phyloP scores from a whole-genome alignment of 2,329 filamentous ascomycete genomes.

The Xylogone sp. region DNA sequence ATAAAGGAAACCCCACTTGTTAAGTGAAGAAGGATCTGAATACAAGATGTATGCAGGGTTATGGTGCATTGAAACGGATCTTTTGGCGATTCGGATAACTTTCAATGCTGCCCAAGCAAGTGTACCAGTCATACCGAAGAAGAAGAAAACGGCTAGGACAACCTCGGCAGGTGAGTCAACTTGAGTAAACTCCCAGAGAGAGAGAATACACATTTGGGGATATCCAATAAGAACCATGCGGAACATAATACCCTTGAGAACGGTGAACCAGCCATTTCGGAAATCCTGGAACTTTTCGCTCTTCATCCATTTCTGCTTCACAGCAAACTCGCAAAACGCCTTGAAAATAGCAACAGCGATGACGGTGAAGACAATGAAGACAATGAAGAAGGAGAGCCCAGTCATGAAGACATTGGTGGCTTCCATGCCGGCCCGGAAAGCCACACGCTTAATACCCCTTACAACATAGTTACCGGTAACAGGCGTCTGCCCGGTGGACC shows the following conservation, averaged over 20 bases:
- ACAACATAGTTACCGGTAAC: slow-evolving; percentile 58
- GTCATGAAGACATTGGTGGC: slow-evolving; percentile 92
- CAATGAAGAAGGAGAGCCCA: slow-evolving; percentile 80
- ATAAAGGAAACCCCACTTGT: slow-evolving; percentile 98
- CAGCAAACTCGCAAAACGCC: slow-evolving; percentile 70
- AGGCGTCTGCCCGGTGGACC: slow-evolving; percentile 37
- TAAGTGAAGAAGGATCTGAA: slow-evolving; percentile 87
- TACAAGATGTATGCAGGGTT: slow-evolving; percentile 97
- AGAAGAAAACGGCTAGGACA: slow-evolving; percentile 83
- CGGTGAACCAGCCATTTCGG: slow-evolving; percentile 88
- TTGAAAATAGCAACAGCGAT: slow-evolving; percentile 77
- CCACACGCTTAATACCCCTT: slow-evolving; percentile 82
- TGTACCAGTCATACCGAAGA: slow-evolving; percentile 73
- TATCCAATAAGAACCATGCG: slow-evolving; percentile 86
- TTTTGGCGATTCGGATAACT: slow-evolving; percentile 83
- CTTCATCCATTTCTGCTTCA: slow-evolving; percentile 74
- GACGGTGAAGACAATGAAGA: slow-evolving; percentile 74
- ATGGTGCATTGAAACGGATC: slow-evolving; percentile 87
- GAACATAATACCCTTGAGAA: slow-evolving; percentile 92
- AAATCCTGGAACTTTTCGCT: slow-evolving; percentile 87
- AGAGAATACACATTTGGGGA: slow-evolving; percentile 85
- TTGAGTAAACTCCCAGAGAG: slow-evolving; percentile 88
- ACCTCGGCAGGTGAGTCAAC: slow-evolving; percentile 82
- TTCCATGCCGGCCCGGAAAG: slow-evolving; percentile 82
- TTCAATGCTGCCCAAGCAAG: slow-evolving; percentile 85